Base-by-base conservation (phyloP, 1,139 yeast species). In the Nakaseomyces bracarensis region DNA sequence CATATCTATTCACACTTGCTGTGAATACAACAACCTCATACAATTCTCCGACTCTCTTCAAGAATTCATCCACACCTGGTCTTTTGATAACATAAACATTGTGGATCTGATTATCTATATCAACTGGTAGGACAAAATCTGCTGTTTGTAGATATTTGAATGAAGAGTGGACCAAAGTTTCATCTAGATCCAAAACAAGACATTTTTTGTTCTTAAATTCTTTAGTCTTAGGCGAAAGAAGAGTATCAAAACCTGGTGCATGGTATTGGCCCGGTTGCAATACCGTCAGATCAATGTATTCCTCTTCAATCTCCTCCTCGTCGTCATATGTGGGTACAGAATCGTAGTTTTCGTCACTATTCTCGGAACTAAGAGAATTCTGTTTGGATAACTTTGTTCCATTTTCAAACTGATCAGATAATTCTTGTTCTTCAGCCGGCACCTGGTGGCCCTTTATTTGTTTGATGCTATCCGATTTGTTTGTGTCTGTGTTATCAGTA, bases 1-100 rank as follows among this genome's bases (percentile, higher is more conserved):
- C 97, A 59, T 91, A 91, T 58, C 93, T 79, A 53, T 89, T 75
- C 15, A 91, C 97, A 22, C 94, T 81, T 3, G 97, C 97, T 0
- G 98, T 91, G 61, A 91, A 91, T 6, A 91, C 95, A 29, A 91
- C 97, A 47, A 91, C 95, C 64, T 91, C 98, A 60, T 72, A 91
- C 58, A 89, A 64, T 59, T 84, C 73, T 23, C 96, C 95, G 40
- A 89, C 95, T 49, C 75, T 72, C 50, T 68, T 70, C 69, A 91
- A 71, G 57, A 91, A 91, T 58, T 85, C 93, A 63, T 91, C 97
- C 41, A 91, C 97, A 1, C 97, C 97, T 1, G 98, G 98, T 54
- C 98, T 74, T 60, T 91, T 91, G 46, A 87, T 86, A 22, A 91
- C 98, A 60, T 86, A 89, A 36, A 91, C 97, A 58, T 86, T 93